phyloP scores from a whole-genome alignment of 2,329 filamentous ascomycete species.

The Cladophialophora bantiana region DNA sequence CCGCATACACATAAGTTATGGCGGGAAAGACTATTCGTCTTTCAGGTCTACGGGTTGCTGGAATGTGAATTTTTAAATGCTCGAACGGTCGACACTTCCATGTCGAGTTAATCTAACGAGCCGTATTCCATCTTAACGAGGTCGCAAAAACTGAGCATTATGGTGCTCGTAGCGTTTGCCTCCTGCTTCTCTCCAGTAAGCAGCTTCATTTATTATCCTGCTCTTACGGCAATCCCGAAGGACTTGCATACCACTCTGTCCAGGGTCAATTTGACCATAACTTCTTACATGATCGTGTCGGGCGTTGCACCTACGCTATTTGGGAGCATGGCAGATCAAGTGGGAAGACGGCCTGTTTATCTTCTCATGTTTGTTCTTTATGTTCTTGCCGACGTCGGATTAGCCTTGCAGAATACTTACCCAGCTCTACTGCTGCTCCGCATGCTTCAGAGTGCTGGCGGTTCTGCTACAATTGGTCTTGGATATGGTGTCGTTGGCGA shows the following conservation, averaged over 20 bases:
- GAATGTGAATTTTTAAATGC: no score
- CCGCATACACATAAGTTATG: no score
- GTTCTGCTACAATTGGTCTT: constrained; percentile 53
- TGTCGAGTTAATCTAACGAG: not conserved
- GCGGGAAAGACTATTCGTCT: no score
- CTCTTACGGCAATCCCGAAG: constrained; percentile 19
- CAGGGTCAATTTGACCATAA: constrained; percentile 34
- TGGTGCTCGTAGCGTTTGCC: constrained; percentile 16
- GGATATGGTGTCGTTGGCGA: constrained; percentile 53
- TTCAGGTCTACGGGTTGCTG: no score
- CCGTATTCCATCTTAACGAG: not conserved
- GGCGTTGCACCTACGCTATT: constrained; percentile 45
- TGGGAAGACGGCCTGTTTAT: constrained; percentile 45
- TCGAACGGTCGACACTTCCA: no score
- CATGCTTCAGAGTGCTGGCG: constrained; percentile 54
- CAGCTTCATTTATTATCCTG: constrained; percentile 42
- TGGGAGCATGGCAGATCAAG: constrained; percentile 44
- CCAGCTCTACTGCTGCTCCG: constrained; percentile 50
- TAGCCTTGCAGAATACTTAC: constrained; percentile 50
- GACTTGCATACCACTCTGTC: constrained; percentile 20
- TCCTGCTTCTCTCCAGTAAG: constrained; percentile 19
- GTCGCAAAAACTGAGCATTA: constrained; percentile 4
- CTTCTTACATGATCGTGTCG: constrained; percentile 30
- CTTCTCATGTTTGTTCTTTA: constrained; percentile 44
- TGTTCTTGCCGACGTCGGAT: constrained; percentile 50